A percentile compares a stretch with the other conserved stretches of the same genome.
Evolutionary conservation across 2,329 filamentous ascomycete genomes (phyloP).

Genomic region (Dothiorella sarmentorum): DNA sequence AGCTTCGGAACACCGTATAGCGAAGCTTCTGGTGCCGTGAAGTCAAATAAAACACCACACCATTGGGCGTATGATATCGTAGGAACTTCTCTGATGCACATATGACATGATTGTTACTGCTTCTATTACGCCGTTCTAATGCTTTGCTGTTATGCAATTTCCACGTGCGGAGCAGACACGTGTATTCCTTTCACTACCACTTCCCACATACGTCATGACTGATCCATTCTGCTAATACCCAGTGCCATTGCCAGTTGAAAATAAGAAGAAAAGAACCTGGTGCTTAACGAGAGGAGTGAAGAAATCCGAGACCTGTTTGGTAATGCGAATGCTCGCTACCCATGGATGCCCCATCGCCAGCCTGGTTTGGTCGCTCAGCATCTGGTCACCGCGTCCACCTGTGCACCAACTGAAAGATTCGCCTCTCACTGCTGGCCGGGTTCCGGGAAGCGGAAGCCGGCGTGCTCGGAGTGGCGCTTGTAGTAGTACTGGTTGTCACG

Average conservation of each 20-base stretch:
- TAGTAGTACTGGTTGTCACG: constrained; percentile 70
- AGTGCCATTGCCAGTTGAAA: not conserved
- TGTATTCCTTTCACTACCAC: no score
- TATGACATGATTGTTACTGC: not conserved
- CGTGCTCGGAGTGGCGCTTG: constrained; percentile 86
- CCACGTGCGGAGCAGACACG: no score
- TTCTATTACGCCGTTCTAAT: constrained; percentile 14
- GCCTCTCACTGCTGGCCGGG: not conserved
- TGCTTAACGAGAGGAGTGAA: not conserved
- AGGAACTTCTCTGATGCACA: not conserved
- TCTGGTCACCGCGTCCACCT: no score
- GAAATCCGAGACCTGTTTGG: not conserved
- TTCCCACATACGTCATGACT: not conserved
- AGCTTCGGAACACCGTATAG: no score
- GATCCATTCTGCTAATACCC: not conserved
- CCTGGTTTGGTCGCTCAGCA: no score
- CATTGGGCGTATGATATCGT: not conserved
- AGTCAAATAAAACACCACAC: not conserved
- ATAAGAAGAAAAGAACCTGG: not conserved
- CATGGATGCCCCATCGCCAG: no score
- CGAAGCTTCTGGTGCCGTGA: not conserved
- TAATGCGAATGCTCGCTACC: not conserved
- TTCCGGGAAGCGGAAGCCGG: constrained; percentile 56
- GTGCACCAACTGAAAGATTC: no score
- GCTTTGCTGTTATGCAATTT: no score